Evolutionary conservation across 306 rosid genomes (phyloP), one percentile per base, ranked within the genome.

Genomic region (Betula pendula): DNA sequence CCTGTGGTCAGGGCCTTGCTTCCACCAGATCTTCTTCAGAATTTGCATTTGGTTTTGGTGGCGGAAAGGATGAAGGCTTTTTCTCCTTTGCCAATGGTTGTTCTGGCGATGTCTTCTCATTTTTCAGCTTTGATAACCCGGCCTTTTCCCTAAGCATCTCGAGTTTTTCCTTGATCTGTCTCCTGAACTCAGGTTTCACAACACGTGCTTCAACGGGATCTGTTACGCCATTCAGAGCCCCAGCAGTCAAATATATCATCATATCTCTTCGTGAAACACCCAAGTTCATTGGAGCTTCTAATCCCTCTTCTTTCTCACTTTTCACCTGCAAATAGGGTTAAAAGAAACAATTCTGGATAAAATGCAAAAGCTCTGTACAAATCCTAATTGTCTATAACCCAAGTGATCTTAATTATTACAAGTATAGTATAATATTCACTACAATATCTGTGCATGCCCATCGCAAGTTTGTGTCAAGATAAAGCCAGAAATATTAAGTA

Each of bases 71-170:
- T 17, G 17, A 58, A 71, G 53, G 74, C 14, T 29, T 52, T 53
- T 53, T 70, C 22, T 47, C 71, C 38, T 65, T 49, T 10, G 43
- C 14, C 2, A 24, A 25, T 25, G 75, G 45, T 65, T 79, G 19
- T 52, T 40, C 16, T 15, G 79, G 74, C 51, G 27, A 25, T 22
- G 35, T 10, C 22, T 48, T 48, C 29, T 45, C 49, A 51, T 63
- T 48, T 70, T 78, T 79, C 22, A 81, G 78, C 22, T 75, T 71
- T 75, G 81, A 51, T 42, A 75, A 24, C 38, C 83, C 86, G 2
- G 80, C 66, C 11, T 83, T 67, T 71, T 83, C 83, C 81, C 83
- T 71, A 19, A 79, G 82, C 73, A 24, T 42, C 72, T 75, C 50
- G 2, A 79, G 80, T 40, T 71, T 75, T 60, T 83, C 83, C 14